These are phyloP conservation scores for Phytophthora foliorum DNA, from an alignment of 352 stramenopile species.

Conservation along the genomic window DNA sequence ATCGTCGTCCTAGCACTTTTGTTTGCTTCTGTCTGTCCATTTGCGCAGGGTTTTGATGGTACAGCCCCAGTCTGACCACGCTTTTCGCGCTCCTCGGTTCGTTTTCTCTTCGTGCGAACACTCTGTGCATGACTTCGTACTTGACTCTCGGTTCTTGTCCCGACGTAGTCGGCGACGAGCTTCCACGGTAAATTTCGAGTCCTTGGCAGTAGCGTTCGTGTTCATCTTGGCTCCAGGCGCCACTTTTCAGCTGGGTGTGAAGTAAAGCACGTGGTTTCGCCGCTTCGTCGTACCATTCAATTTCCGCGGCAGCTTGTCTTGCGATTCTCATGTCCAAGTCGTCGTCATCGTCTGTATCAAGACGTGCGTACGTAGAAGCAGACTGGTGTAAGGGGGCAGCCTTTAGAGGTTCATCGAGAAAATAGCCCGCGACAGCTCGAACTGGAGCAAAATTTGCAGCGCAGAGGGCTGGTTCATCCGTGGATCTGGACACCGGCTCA, in stretches of 20 bases:
- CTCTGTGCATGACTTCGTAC: slow-evolving; percentile 31
- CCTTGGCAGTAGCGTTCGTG: slow-evolving; percentile 22
- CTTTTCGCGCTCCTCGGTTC: slow-evolving; percentile 9
- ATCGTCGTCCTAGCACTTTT: slow-evolving; percentile 5
- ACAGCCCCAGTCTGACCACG: not conserved
- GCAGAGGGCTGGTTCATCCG: too few species aligned
- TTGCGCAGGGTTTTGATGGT: not conserved
- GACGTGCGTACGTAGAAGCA: too few species aligned
- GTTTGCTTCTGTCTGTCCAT: not conserved
- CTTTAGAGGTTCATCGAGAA: too few species aligned
- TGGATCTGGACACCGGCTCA: too few species aligned
- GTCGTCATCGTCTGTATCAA: not conserved
- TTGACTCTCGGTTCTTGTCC: slow-evolving; percentile 31
- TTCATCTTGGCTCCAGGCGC: slow-evolving; percentile 30
- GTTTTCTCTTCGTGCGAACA: slow-evolving; percentile 28
- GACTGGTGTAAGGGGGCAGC: too few species aligned
- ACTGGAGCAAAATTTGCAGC: too few species aligned
- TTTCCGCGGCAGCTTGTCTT: slow-evolving; percentile 2
- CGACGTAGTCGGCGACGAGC: slow-evolving; percentile 17
- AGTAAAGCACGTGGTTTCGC: not conserved
- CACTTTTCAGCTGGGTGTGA: slow-evolving; percentile 1
- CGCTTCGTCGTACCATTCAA: not conserved
- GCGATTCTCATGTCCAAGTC: slow-evolving; percentile 4
- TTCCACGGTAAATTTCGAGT: slow-evolving; percentile 30
- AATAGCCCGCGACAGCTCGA: too few species aligned